Percentiles rank a stretch among this genome's conserved stretches.
phyloP scores from a whole-genome alignment of 2,329 filamentous ascomycete species.

The Pseudocercospora macadamiae region DNA sequence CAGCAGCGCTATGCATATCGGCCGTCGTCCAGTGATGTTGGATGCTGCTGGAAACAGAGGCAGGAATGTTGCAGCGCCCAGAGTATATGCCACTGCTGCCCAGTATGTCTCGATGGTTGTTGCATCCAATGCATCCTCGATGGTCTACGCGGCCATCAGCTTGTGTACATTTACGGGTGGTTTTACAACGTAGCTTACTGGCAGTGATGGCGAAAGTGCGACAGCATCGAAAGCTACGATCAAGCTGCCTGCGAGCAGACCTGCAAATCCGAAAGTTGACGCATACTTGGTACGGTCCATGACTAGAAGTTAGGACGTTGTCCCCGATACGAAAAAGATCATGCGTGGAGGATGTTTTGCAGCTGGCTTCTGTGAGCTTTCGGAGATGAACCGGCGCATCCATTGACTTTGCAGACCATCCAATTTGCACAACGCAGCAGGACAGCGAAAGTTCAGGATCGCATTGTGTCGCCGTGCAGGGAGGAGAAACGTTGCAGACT shows the following conservation, averaged over 20 bases:
- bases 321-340: too few relatives aligned
- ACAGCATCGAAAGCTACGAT: constrained; percentile 11
- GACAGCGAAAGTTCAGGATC: too few relatives aligned
- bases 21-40: constrained; percentile 46
- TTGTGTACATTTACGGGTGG: background rate
- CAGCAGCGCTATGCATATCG: constrained; percentile 41
- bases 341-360: too few relatives aligned
- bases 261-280: constrained; percentile 7
- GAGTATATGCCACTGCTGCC: constrained; percentile 45
- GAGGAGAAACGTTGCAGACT: too few relatives aligned
- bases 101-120: constrained; percentile 44
- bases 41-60: constrained; percentile 45
- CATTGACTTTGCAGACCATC: too few relatives aligned
- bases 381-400: too few relatives aligned
- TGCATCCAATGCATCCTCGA: constrained; percentile 14
- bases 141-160: background rate
- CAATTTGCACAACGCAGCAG: too few relatives aligned
- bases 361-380: too few relatives aligned
- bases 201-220: constrained; percentile 7
- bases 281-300: background rate
- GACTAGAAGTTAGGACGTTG: too few relatives aligned
- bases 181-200: background rate
- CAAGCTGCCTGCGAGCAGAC: constrained; percentile 6
- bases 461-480: too few relatives aligned
- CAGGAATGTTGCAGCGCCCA: constrained; percentile 46